Conservation (phyloP, 192 early-diverging fungal genomes). For the Gaertneriomyces semiglobifer region DNA sequence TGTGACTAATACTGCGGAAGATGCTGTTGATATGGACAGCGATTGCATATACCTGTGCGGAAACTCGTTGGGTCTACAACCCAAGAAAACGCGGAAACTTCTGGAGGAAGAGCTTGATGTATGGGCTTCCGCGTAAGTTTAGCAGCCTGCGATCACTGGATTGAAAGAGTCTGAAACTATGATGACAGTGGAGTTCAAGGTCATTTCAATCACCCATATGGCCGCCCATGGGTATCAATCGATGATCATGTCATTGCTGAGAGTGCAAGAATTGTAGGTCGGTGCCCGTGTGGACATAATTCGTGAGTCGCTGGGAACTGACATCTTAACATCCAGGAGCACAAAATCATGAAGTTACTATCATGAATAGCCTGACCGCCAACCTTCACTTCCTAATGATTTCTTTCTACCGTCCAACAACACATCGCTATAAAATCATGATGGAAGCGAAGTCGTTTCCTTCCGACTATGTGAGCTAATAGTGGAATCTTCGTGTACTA, state of each 20-base stretch:
- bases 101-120: conserved; percentile 88
- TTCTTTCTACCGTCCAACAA: conserved; percentile 88
- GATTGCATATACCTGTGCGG: conserved; percentile 79
- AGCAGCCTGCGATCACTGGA: conserved; percentile 5
- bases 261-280: conserved; percentile 77
- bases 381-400: conserved; percentile 89
- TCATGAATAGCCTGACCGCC: conserved; percentile 90
- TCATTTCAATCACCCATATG: conserved; percentile 79
- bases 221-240: conserved; percentile 81
- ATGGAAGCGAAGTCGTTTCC: conserved; percentile 94
- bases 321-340: conserved; percentile 51
- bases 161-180: neutral
- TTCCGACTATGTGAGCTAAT: conserved; percentile 70
- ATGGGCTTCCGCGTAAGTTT: conserved; percentile 68
- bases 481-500: neutral
- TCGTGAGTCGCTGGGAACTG: too few relatives aligned
- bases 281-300: neutral
- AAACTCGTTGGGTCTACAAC: conserved; percentile 90
- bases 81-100: conserved; percentile 58
- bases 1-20: neutral
- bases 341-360: conserved; percentile 70
- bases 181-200: conserved; percentile 70
- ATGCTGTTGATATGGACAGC: conserved; percentile 7
- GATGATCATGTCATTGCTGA: conserved; percentile 72
- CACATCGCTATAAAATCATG: conserved; percentile 72